Evolutionary conservation across 352 stramenopile genomes (phyloP).

Genomic region (Blastocystis sp.): DNA sequence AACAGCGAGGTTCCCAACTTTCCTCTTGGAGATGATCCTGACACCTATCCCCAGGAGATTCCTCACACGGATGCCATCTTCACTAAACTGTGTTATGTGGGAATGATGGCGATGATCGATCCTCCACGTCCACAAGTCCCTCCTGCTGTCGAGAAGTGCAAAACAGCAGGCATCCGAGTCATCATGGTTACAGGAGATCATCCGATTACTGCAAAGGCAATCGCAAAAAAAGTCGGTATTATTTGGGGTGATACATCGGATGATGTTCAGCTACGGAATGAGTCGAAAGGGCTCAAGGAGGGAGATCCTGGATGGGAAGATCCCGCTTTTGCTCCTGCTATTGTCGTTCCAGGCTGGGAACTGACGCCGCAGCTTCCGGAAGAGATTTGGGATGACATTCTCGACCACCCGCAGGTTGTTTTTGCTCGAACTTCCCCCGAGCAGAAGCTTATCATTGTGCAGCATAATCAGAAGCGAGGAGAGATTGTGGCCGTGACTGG

Average conservation of each 20-base stretch:
- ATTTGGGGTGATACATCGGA: constrained; percentile 77
- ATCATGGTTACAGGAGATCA: constrained; percentile 89
- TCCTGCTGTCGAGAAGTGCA: constrained; percentile 79
- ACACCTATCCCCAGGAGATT: constrained; percentile 72
- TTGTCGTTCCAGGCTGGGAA: constrained; percentile 76
- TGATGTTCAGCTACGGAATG: constrained; percentile 68
- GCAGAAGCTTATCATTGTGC: constrained; percentile 88
- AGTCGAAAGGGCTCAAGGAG: constrained; percentile 67
- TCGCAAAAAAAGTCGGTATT: constrained; percentile 85
- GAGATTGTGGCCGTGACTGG: constrained; percentile 88
- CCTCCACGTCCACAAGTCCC: constrained; percentile 77
- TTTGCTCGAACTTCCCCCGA: constrained; percentile 87
- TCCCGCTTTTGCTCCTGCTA: constrained; percentile 71
- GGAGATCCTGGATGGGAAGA: constrained; percentile 74
- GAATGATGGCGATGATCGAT: constrained; percentile 88
- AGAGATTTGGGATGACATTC: constrained; percentile 77
- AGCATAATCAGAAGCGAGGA: constrained; percentile 75
- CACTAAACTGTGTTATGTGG: constrained; percentile 77
- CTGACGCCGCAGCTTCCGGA: constrained; percentile 73
- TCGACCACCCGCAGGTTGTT: constrained; percentile 81
- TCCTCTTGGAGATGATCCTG: constrained; percentile 75
- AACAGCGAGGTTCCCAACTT: constrained; percentile 78
- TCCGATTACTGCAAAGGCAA: constrained; percentile 82
- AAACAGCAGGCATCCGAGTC: constrained; percentile 81
- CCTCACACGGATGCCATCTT: constrained; percentile 66